Percentiles rank a stretch among this genome's conserved stretches.
Conservation (phyloP, 129 eudicot species). For the Ambrosia artemisiifolia region DNA sequence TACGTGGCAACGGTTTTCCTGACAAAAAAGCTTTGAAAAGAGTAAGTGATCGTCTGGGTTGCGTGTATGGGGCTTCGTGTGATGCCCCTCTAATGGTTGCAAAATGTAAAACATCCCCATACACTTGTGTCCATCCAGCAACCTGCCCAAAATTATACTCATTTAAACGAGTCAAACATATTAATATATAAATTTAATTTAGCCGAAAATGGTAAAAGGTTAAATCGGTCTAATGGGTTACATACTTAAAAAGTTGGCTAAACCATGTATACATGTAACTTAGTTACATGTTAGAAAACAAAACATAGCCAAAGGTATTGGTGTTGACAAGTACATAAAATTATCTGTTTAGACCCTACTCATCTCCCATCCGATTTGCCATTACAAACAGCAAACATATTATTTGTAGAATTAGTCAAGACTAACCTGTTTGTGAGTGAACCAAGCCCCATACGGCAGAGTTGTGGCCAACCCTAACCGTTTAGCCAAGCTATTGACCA, state of each 20-base stretch:
- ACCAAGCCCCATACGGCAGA: constrained; percentile 61
- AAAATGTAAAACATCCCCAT: constrained; percentile 53
- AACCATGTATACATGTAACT: too few species aligned
- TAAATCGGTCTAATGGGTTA: background rate
- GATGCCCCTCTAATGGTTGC: constrained; percentile 84
- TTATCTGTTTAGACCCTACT: background rate
- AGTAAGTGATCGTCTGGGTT: constrained; percentile 62
- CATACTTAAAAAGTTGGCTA: background rate
- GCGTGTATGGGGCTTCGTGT: constrained; percentile 73
- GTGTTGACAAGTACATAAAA: background rate
- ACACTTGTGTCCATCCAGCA: constrained; percentile 84
- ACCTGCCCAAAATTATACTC: constrained; percentile 41
- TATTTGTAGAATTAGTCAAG: background rate
- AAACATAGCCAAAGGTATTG: background rate
- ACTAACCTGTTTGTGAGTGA: constrained; percentile 59
- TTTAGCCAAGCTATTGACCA: constrained; percentile 50
- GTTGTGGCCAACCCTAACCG: constrained; percentile 54
- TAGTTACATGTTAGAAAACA: too few species aligned
- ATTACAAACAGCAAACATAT: background rate
- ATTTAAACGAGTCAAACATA: background rate
- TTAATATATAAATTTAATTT: background rate
- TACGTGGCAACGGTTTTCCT: constrained; percentile 53
- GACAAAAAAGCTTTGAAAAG: constrained; percentile 51
- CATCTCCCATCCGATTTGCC: too few species aligned
- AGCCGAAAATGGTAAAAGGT: background rate